Evolutionary conservation across 2,329 filamentous ascomycete species (phyloP), one percentile per base, ranked within the genome.

Genomic region (Ceratocystis cacaofunesta): DNA sequence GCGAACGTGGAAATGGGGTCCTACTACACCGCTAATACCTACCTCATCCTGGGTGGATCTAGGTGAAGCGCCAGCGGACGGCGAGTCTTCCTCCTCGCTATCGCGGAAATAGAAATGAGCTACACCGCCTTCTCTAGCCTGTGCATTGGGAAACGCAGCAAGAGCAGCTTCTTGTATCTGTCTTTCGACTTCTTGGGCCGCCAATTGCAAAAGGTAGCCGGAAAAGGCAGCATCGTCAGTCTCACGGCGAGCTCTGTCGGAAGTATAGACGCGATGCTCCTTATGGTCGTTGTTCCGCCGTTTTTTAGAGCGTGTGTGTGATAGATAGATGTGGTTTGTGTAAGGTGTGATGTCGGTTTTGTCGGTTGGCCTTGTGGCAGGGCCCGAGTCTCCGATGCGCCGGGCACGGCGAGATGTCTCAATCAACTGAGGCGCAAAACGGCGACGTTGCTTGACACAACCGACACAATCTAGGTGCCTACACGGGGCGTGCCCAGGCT

Each of bases 391-490:
- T 22, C 85, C 85, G 17, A 82, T 82, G 71, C 85, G 85, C 68
- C 87, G 84, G 43, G 85, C 85, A 64, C 90, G 81, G 70, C 85
- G 84, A 3, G 87, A 87, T 2, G 89, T 92, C 74, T 92, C 90
- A 68, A 95, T 86, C 65, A 95, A 78, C 71, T 92, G 87, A 12
- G 90, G 90, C 36, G 86, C 82, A 73, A 95, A 95, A 67, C 77
- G 76, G 68, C 80, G 78, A 55, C 66, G 71, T 22, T 32, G 30
- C 10, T 43, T 57, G 3, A 52, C 25, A 44, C 32, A 60, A 3
- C 30, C 30, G 32, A n/a, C 12, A 36, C n/a, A 28, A 6, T 17
- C 28, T 8, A 30, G 7, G n/a, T 58, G 28, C 17, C 15, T n/a
- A 58, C 30, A 58, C 4, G 36, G 36, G 3, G 55, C 15, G 5